phyloP scores from a whole-genome alignment of 306 rosid species.

The Rosa rugosa region DNA sequence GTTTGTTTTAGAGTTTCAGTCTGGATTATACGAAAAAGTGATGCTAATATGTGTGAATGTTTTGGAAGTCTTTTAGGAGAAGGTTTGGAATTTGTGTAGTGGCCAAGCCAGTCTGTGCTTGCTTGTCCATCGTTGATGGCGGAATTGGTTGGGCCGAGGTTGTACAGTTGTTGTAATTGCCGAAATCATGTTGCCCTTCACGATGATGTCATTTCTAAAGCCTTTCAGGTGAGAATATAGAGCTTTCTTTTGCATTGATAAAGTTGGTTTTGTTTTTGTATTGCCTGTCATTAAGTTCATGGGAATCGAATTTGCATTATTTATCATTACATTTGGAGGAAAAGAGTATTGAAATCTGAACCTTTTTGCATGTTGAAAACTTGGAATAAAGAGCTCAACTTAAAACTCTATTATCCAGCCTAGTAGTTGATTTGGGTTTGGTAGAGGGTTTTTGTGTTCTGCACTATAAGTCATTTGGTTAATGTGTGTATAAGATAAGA shows the following conservation, averaged over 20 bases:
- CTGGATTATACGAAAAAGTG: neutral
- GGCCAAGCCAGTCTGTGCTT: slow-evolving; percentile 16
- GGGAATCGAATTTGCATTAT: neutral
- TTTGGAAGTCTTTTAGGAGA: neutral
- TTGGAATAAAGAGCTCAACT: neutral
- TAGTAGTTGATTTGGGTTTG: slow-evolving; percentile 1
- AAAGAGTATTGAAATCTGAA: neutral
- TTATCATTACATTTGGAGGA: neutral
- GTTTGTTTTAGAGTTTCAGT: neutral
- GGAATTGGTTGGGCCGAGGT: slow-evolving; percentile 51
- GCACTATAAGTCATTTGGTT: neutral
- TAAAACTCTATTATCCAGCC: neutral
- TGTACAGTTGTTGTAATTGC: slow-evolving; percentile 60
- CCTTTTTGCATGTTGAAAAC: neutral
- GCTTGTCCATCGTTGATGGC: slow-evolving; percentile 31
- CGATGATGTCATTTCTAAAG: slow-evolving; percentile 61
- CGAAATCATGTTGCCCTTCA: slow-evolving; percentile 64
- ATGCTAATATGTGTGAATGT: slow-evolving; percentile 1
- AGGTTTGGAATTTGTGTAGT: slow-evolving; percentile 14
- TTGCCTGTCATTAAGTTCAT: neutral
- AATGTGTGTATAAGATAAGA: neutral
- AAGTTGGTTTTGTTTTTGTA: neutral
- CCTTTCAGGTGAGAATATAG: slow-evolving; percentile 63
- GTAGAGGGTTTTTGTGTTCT: neutral
- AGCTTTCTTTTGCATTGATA: neutral